These are phyloP conservation scores for Cajanus cajan DNA, from an alignment of 306 rosid genomes.

Conservation along the genomic window DNA sequence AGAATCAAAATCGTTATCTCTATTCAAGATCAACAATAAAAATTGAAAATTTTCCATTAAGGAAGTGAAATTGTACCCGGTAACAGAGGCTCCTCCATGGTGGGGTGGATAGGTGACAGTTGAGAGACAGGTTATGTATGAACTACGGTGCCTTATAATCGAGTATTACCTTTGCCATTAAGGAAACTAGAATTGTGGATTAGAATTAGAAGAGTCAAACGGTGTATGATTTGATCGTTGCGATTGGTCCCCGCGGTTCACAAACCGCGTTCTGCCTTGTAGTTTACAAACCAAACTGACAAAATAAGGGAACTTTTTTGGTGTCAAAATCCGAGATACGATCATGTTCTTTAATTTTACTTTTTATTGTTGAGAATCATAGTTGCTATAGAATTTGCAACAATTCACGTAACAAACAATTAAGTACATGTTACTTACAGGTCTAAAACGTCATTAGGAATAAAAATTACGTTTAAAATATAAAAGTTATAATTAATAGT, in stretches of 20 bases:
- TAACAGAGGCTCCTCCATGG: constrained; percentile 76
- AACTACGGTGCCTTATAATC: constrained; percentile 15
- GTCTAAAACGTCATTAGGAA: too few relatives aligned
- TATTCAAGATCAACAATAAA: neutral
- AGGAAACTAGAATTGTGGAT: constrained; percentile 35
- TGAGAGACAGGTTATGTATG: neutral
- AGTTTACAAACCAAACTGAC: too few relatives aligned
- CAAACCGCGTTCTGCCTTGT: constrained; percentile 4
- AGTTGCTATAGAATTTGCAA: too few relatives aligned
- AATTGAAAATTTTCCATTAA: neutral
- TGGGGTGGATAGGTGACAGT: neutral
- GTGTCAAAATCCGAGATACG: too few relatives aligned
- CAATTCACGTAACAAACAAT: too few relatives aligned
- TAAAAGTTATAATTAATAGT: too few relatives aligned
- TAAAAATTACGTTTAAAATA: too few relatives aligned
- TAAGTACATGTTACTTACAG: too few relatives aligned
- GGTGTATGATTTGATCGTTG: neutral
- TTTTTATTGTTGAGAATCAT: too few relatives aligned
- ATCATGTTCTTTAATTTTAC: too few relatives aligned
- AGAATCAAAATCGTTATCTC: constrained; percentile 20
- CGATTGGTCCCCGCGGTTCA: constrained; percentile 18
- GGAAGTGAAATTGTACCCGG: constrained; percentile 50
- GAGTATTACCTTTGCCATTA: constrained; percentile 33
- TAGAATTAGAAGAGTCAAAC: constrained; percentile 21
- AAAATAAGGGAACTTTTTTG: too few relatives aligned